These are phyloP conservation scores for Wickerhamomyces sydowiorum DNA, from an alignment of 805 yeast genomes.

Conservation along the genomic window DNA sequence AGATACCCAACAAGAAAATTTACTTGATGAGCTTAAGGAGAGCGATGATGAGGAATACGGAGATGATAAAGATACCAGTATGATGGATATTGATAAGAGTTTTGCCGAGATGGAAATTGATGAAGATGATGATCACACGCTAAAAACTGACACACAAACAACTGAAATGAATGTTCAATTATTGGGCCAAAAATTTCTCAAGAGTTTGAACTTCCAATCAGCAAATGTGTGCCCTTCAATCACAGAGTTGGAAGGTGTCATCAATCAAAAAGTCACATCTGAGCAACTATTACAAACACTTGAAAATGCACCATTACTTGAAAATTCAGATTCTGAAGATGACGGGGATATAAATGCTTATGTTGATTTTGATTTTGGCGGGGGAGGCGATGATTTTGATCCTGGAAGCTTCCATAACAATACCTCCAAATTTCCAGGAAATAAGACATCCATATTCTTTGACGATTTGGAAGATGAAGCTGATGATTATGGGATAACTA, in stretches of 20 bases:
- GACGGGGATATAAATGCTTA: constrained; percentile 7
- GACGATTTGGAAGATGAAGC: constrained; percentile 17
- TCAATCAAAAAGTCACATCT: constrained; percentile 5
- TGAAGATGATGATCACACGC: constrained; percentile 4
- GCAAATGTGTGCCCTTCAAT: background rate
- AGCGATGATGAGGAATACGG: constrained; percentile 8
- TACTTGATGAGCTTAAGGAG: constrained; percentile 6
- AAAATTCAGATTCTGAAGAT: constrained; percentile 8
- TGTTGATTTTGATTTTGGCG: constrained; percentile 7
- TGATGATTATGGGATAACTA: constrained; percentile 21
- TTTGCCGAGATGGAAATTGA: constrained; percentile 20
- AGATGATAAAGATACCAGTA: constrained; percentile 5
- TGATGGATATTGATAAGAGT: constrained; percentile 8
- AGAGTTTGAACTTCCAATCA: background rate
- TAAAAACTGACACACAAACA: background rate
- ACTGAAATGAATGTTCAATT: background rate
- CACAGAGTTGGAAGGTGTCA: background rate
- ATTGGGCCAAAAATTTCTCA: background rate
- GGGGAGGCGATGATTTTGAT: constrained; percentile 1
- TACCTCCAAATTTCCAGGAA: constrained; percentile 18
- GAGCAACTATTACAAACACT: constrained; percentile 7
- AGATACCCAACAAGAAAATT: background rate
- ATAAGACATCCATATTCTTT: constrained; percentile 21
- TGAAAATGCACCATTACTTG: constrained; percentile 6
- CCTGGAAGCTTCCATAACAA: constrained; percentile 6